Conservation (phyloP, 805 yeast species). For the Yamadazyma insecticola region DNA sequence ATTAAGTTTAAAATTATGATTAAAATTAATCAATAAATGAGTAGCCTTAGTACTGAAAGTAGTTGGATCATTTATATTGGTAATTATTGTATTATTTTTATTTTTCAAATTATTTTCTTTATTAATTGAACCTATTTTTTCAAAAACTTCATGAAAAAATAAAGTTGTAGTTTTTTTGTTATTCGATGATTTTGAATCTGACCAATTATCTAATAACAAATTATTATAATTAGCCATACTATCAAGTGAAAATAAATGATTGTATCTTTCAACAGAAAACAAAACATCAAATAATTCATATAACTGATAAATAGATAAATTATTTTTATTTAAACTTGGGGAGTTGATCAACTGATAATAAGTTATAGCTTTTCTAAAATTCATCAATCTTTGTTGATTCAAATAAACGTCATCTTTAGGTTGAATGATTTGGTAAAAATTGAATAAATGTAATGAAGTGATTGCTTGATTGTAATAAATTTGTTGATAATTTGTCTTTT, state of each 20-base stretch:
- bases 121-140: no score
- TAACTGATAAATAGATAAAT: slow-evolving; percentile 15
- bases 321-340: slow-evolving; percentile 16
- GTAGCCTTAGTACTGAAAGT: no score
- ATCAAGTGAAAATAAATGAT: slow-evolving; percentile 16
- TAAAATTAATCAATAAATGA: slow-evolving; percentile 9
- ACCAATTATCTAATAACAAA: no score
- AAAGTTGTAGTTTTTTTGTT: no score
- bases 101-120: no score
- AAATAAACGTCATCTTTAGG: slow-evolving; percentile 7
- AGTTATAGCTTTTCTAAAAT: slow-evolving; percentile 23
- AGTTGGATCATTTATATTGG: no score
- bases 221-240: no score
- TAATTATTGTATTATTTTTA: no score
- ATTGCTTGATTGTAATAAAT: slow-evolving; percentile 28
- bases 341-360: slow-evolving; percentile 27
- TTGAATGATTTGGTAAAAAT: no score
- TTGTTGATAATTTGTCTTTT: slow-evolving; percentile 18
- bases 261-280: slow-evolving; percentile 22
- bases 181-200: no score
- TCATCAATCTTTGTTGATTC: slow-evolving; percentile 26
- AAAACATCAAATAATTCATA: slow-evolving; percentile 29
- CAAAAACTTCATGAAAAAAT: no score
- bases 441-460: slow-evolving; percentile 23
- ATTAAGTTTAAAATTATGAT: slow-evolving; percentile 10